A percentile compares a stretch with the other conserved stretches of the same genome.
Conservation (phyloP, 441 rosid species). For the Jatropha multifida region DNA sequence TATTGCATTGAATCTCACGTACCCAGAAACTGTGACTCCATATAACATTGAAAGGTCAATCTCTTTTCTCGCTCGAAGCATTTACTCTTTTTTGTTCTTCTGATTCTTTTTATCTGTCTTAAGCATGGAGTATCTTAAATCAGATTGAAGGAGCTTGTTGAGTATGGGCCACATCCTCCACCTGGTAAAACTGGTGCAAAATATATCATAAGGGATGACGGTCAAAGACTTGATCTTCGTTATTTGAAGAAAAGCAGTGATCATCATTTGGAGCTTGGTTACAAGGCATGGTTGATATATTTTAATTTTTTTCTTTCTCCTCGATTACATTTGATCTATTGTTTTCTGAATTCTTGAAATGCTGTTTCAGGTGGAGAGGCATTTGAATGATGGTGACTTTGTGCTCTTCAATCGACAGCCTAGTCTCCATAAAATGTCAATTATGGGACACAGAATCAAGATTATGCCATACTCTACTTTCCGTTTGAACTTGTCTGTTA, state of each 20-base stretch:
- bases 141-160: constrained; percentile 97
- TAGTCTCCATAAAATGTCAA: constrained; percentile 99
- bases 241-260: constrained; percentile 99
- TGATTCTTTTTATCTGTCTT: background rate
- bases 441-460: constrained; percentile 97
- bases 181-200: constrained; percentile 99
- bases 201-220: constrained; percentile 31
- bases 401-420: constrained; percentile 98
- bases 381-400: constrained; percentile 92
- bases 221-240: constrained; percentile 80
- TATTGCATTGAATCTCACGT: constrained; percentile 94
- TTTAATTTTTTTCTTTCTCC: background rate
- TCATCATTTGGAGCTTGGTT: constrained; percentile 99
- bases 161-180: constrained; percentile 99
- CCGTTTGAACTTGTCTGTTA: constrained; percentile 89
- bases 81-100: too few relatives aligned
- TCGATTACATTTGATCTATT: background rate
- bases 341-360: constrained; percentile 15
- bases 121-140: constrained; percentile 13
- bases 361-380: constrained; percentile 89
- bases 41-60: constrained; percentile 90
- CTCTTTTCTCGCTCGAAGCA: background rate
- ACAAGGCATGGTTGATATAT: constrained; percentile 49
- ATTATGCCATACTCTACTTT: constrained; percentile 99
- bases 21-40: constrained; percentile 98